Evolutionary conservation across 2,329 filamentous ascomycete species (phyloP).

Genomic region (Neophaeococcomyces aloes): DNA sequence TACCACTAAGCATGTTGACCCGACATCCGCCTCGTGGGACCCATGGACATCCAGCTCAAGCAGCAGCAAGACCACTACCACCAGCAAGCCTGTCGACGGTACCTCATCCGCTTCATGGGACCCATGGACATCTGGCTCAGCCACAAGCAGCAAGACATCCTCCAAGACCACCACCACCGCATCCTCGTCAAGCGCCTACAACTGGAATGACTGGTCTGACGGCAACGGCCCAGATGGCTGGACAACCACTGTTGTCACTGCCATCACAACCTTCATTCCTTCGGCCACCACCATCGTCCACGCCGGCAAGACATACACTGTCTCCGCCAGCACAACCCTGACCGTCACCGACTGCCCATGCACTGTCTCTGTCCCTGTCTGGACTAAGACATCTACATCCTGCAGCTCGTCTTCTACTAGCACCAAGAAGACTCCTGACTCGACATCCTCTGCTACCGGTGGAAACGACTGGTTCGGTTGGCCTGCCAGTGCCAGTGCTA

Average conservation of each 20-base stretch:
- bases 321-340: slow-evolving; percentile 20
- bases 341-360: slow-evolving; percentile 24
- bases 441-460: slow-evolving; percentile 7
- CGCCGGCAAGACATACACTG: slow-evolving; percentile 21
- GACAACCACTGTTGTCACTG: slow-evolving; percentile 20
- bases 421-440: slow-evolving; percentile 5
- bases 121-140: background rate
- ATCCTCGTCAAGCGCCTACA: slow-evolving; percentile 9
- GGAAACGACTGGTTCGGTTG: slow-evolving; percentile 4
- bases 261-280: slow-evolving; percentile 22
- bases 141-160: slow-evolving; percentile 9
- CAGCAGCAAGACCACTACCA: background rate
- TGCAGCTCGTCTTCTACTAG: slow-evolving; percentile 10
- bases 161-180: slow-evolving; percentile 7
- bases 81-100: background rate
- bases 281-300: slow-evolving; percentile 17
- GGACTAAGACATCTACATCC: slow-evolving; percentile 18
- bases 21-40: slow-evolving; percentile 8
- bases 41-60: background rate
- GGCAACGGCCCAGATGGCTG: slow-evolving; percentile 12
- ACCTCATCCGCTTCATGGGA: background rate
- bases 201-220: slow-evolving; percentile 17
- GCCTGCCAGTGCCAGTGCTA: slow-evolving; percentile 1
- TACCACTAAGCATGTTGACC: slow-evolving; percentile 2
- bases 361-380: slow-evolving; percentile 22